Evolutionary conservation across 2,329 filamentous ascomycete species (phyloP).

Genomic region (Venturia pyrina): DNA sequence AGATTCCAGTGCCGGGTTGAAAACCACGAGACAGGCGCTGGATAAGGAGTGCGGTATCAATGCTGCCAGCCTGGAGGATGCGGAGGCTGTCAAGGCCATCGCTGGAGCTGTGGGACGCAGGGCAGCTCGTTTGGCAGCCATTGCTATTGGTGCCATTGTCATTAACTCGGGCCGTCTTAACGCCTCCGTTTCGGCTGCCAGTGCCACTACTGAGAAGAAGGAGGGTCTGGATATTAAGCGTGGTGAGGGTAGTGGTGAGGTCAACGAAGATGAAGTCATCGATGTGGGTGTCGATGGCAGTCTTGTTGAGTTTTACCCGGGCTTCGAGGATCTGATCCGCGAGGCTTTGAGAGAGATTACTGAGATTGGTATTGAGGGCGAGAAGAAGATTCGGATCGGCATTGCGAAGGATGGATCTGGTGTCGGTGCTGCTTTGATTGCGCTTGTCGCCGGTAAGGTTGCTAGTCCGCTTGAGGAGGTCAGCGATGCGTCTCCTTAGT

Average conservation of each 20-base stretch:
- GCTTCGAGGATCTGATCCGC: conserved; percentile 79
- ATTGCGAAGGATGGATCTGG: conserved; percentile 95
- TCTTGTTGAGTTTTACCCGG: conserved; percentile 90
- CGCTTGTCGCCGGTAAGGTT: conserved; percentile 69
- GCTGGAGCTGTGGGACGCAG: conserved; percentile 77
- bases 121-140: conserved; percentile 76
- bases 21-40: conserved; percentile 65
- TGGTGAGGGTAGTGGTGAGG: conserved; percentile 18
- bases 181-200: conserved; percentile 20
- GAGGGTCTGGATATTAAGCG: conserved; percentile 19
- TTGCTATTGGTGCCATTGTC: conserved; percentile 77
- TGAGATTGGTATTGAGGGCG: conserved; percentile 66
- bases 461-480: conserved; percentile 17
- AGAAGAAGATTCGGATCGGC: conserved; percentile 82
- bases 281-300: conserved; percentile 94
- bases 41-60: conserved; percentile 68
- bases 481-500: neutral
- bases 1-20: conserved; percentile 63
- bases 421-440: conserved; percentile 91
- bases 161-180: conserved; percentile 66
- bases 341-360: conserved; percentile 69
- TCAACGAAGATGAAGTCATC: conserved; percentile 55
- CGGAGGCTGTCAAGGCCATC: conserved; percentile 75
- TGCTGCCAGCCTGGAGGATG: conserved; percentile 71
- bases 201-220: conserved; percentile 25